Conservation (phyloP, 106 monocot genomes). For the Triglochin maritima region DNA sequence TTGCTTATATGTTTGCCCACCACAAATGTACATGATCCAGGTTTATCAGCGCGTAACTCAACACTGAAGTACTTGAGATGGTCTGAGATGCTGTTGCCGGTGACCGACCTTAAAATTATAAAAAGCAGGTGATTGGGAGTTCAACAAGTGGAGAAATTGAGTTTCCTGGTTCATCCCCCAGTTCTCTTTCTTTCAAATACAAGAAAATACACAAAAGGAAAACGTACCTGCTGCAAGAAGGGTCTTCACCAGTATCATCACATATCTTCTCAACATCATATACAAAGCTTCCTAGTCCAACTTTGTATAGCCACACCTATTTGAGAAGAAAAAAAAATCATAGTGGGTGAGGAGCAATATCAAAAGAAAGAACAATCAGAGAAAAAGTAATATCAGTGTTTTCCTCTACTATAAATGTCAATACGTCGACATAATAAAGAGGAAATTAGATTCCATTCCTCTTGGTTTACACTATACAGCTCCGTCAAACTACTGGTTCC, state of each 20-base stretch:
- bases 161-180: no score
- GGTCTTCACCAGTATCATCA: slow-evolving; percentile 91
- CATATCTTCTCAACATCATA: slow-evolving; percentile 64
- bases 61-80: slow-evolving; percentile 62
- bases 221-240: slow-evolving; percentile 70
- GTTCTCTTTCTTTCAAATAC: background rate
- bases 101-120: slow-evolving; percentile 46
- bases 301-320: slow-evolving; percentile 82
- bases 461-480: no score
- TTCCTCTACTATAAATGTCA: no score
- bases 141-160: background rate
- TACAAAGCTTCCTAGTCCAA: slow-evolving; percentile 60
- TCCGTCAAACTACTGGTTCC: no score
- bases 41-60: slow-evolving; percentile 41
- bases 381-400: no score
- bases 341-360: background rate
- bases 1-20: slow-evolving; percentile 7
- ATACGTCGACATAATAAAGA: no score
- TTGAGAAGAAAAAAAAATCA: background rate
- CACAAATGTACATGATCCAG: slow-evolving; percentile 64
- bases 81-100: slow-evolving; percentile 70
- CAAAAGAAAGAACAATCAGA: background rate
- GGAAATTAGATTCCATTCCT: no score
- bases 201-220: background rate
- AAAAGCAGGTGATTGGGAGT: background rate